Base-by-base conservation (phyloP, 495 filamentous ascomycete genomes). In the Aspergillus baeticus region DNA sequence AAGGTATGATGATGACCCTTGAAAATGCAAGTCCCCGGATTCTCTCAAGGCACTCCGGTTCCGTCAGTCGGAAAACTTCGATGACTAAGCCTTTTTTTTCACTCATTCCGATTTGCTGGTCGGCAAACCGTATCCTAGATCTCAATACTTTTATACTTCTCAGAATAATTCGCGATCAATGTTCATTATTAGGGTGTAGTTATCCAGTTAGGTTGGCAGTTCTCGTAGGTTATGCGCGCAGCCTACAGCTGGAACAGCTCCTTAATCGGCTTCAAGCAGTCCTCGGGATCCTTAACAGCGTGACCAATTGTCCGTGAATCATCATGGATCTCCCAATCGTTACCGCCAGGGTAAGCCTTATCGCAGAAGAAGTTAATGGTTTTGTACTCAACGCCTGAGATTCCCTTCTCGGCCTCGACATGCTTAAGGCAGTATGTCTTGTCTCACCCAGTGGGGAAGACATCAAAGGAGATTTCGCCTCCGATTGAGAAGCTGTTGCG, bases 351-450 rank as follows among this genome's bases (percentile, higher is more conserved):
- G 62, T 79, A 82, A 22, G 89, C 89, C 83, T 98, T 98, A 77
- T 98, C 94, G 42, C 94, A 94, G 69, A 98, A 98, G 83, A 98
- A 98, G 78, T 98, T 94, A 64, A 98, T 87, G 21, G 84, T 92
- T 51, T 81, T 88, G 73, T 92, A 98, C 8, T 86, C 71, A 54
- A 91, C 74, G 36, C 89, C 90, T 55, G 79, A 82, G 57, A 91
- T 77, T 61, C 84, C 77, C 65, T 87, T 89, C 69, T 98, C 94
- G 51, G 84, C 81, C 73, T 89, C 88, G 29, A 98, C 69, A 70
- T 97, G 92, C 63, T 83, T 80, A 60, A 98, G 77, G 73, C 93
- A 96, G 78, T 93, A 98, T n/a, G 89, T 95, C 82, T 98, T 98
- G 74, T 98, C 93, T 94, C 94, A 98, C 62, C 94, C 94, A 2